A percentile compares a stretch with the other conserved stretches of the same genome.
phyloP scores from a whole-genome alignment of 345 rosid genomes.

The Populus euphratica region DNA sequence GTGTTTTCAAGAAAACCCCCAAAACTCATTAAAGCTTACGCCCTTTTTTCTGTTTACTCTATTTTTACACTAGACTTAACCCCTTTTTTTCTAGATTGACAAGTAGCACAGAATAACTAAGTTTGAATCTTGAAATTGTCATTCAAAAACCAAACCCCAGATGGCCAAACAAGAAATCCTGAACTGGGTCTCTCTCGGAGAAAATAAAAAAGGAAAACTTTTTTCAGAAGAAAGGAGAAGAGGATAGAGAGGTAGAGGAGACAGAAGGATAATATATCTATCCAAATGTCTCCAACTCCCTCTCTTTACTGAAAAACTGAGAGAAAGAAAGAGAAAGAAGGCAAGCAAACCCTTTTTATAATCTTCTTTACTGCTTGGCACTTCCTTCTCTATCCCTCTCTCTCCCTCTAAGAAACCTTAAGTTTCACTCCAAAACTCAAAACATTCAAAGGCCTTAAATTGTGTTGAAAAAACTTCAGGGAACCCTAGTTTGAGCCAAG shows the following conservation, averaged over 20 bases:
- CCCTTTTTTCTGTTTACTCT: constrained; percentile 3
- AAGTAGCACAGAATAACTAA: background rate
- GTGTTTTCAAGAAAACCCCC: constrained; percentile 65
- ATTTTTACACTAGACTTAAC: background rate
- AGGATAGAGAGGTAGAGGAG: constrained; percentile 66
- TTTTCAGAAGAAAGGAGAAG: background rate
- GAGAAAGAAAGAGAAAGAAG: constrained; percentile 57
- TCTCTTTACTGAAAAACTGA: constrained; percentile 31
- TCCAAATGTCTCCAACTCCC: constrained; percentile 65
- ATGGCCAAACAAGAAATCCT: background rate
- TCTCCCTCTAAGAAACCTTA: background rate
- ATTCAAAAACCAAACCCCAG: background rate
- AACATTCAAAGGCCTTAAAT: background rate
- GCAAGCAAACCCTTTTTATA: constrained; percentile 28
- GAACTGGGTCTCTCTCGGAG: background rate
- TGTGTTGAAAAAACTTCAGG: background rate
- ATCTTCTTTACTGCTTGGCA: constrained; percentile 32
- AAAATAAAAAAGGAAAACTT: background rate
- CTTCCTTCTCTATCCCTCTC: constrained; percentile 84
- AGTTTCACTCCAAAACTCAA: background rate
- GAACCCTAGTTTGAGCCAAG: constrained; percentile 4
- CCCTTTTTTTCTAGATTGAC: background rate
- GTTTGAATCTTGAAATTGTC: background rate
- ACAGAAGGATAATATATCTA: constrained; percentile 37
- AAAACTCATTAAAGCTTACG: constrained; percentile 51